Base-by-base conservation (phyloP, 2,329 filamentous ascomycete species). In the Aspergillus costaricaensis region DNA sequence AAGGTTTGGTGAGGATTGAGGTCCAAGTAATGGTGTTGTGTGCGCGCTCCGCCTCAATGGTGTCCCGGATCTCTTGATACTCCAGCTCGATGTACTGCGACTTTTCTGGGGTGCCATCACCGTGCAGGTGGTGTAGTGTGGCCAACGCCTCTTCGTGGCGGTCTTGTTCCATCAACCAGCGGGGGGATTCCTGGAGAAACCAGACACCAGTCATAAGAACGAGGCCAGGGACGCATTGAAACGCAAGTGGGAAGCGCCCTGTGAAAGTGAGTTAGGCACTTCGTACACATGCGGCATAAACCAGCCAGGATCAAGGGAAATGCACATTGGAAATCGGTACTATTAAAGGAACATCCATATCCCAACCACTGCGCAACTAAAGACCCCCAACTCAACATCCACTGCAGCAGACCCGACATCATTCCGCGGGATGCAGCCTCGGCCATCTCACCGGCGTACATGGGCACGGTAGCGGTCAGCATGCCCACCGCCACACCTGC, bases 1-100 rank as follows among this genome's bases (percentile, higher is more conserved):
- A 75, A 1, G 79, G 69, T 55, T 79, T 78, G 4, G 74, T 76
- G 41, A 82, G 75, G 7, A 78, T 77, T n/a, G 67, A 55, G 8
- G 59, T 71, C 71, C 76, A 78, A 2, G 74, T 72, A 1, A 74
- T 69, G 14, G 73, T 68, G 2, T 71, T 72, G 14, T 74, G 67
- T 19, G 72, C 70, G 2, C 71, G 70, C 58, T 79, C 77, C 4
- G 72, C 70, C 5, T 68, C 58, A 32, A 80, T 78, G 6, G 72
- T 70, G 27, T 77, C 72, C 12, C 73, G 67, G 23, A 80, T 80
- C 52, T 79, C 72, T 27, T 67, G 66, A 57, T 76, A 79, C 61
- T 80, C 78, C 3, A 71, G 67, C n/a, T 79, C 72, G 55, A 80
- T 38, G 8, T 43, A 59, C 15, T 55, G 43, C 2, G 36, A 67